Conservation (phyloP, 225 moss, liverwort and hornwort species). For the Polytrichum formosum region DNA sequence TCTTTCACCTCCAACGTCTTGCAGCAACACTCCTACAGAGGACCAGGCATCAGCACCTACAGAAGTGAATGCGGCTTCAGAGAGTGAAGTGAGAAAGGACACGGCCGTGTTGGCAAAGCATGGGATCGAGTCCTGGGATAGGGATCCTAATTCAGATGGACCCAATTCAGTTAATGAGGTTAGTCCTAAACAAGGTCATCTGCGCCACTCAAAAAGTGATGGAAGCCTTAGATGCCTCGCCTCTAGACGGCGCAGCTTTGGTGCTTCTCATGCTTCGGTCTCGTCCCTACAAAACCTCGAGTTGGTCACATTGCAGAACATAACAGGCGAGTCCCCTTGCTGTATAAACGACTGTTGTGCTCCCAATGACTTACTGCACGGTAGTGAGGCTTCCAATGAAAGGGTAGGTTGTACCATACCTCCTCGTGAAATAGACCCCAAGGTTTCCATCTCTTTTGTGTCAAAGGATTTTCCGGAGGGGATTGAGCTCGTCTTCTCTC, state of each 20-base stretch:
- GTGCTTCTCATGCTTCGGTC: background rate
- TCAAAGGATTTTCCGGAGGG: conserved; percentile 29
- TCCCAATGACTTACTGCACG: background rate
- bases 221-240: conserved; percentile 5
- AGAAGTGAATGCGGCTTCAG: background rate
- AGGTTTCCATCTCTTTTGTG: conserved; percentile 20
- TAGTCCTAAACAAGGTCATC: background rate
- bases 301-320: background rate
- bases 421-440: conserved; percentile 12
- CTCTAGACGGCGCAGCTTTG: background rate
- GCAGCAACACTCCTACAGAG: conserved; percentile 11
- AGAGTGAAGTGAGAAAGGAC: background rate
- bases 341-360: background rate
- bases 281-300: background rate
- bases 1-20: conserved; percentile 16
- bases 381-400: background rate
- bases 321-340: background rate
- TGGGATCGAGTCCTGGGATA: background rate
- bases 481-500: conserved; percentile 24
- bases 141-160: background rate
- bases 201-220: conserved; percentile 15
- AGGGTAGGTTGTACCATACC: conserved; percentile 1
- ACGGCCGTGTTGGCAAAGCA: background rate
- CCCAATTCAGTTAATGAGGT: background rate
- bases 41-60: conserved; percentile 6